Percentiles rank a stretch among this genome's conserved stretches.
Conservation (phyloP, 495 filamentous ascomycete species). For the Jackrogersella minutella region DNA sequence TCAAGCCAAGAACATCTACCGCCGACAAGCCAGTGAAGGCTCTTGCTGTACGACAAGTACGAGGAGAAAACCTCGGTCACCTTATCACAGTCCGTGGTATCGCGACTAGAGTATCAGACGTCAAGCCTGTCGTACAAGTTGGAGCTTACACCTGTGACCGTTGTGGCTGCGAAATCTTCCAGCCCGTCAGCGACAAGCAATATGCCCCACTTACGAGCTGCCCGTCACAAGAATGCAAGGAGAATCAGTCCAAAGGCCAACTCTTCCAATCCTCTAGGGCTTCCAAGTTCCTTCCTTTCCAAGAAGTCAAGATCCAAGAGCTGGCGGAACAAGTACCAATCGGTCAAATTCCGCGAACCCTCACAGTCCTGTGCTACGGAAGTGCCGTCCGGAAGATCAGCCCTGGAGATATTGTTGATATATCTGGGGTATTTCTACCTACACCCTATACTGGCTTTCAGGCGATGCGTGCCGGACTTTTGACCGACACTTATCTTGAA, state of each 20-base stretch:
- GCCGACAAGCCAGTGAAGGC: conserved; percentile 80
- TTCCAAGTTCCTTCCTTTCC: conserved; percentile 96
- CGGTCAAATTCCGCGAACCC: conserved; percentile 89
- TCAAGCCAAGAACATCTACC: conserved; percentile 84
- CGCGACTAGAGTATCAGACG: conserved; percentile 92
- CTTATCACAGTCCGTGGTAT: conserved; percentile 96
- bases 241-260: conserved; percentile 91
- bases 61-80: conserved; percentile 88
- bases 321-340: conserved; percentile 98
- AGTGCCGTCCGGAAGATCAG: conserved; percentile 83
- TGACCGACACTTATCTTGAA: conserved; percentile 97
- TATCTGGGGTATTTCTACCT: conserved; percentile 93
- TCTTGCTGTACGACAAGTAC: conserved; percentile 89
- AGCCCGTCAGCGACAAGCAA: conserved; percentile 90
- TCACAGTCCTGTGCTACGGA: conserved; percentile 91
- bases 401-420: conserved; percentile 92
- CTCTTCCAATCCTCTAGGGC: conserved; percentile 91
- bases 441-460: conserved; percentile 98
- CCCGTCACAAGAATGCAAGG: conserved; percentile 84
- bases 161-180: conserved; percentile 96
- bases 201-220: conserved; percentile 87
- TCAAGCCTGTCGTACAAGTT: conserved; percentile 96
- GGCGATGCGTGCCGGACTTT: conserved; percentile 89
- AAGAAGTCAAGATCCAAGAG: conserved; percentile 98
- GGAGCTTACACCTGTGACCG: conserved; percentile 97